phyloP scores from a whole-genome alignment of 2,329 filamentous ascomycete species.

The Apiospora sp. region DNA sequence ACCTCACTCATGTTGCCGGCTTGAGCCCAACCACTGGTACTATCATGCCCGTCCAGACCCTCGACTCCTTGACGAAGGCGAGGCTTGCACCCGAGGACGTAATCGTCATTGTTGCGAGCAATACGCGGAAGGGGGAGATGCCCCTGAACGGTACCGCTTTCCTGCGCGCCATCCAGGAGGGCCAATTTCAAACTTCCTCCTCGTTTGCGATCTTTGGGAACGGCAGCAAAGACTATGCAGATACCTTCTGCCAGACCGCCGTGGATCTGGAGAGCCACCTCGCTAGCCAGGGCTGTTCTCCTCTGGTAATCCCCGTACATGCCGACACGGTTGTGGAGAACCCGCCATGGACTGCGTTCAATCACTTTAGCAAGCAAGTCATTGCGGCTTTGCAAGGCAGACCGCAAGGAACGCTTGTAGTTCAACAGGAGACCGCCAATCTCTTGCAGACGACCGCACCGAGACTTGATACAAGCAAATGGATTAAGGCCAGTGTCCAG shows the following conservation, averaged over 20 bases:
- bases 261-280: constrained; percentile 10
- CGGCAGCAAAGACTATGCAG: constrained; percentile 21
- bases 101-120: constrained; percentile 10
- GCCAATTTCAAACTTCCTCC: neutral
- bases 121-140: constrained; percentile 19
- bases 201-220: constrained; percentile 24
- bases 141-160: constrained; percentile 13
- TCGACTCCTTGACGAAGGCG: constrained; percentile 11
- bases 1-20: constrained; percentile 20
- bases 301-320: neutral
- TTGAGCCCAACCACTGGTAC: neutral
- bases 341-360: constrained; percentile 21
- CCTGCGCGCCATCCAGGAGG: neutral
- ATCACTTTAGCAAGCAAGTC: constrained; percentile 16
- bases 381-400: neutral
- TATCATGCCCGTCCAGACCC: constrained; percentile 21
- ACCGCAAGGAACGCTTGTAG: neutral
- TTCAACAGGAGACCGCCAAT: neutral
- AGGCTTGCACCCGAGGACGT: constrained; percentile 7
- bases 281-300: neutral
- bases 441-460: neutral
- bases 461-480: neutral
- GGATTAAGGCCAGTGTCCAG: constrained; percentile 6
- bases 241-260: constrained; percentile 24
- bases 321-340: constrained; percentile 18